Conservation (phyloP, 169 alveolate species). For the Plasmodium billcollinsi region DNA sequence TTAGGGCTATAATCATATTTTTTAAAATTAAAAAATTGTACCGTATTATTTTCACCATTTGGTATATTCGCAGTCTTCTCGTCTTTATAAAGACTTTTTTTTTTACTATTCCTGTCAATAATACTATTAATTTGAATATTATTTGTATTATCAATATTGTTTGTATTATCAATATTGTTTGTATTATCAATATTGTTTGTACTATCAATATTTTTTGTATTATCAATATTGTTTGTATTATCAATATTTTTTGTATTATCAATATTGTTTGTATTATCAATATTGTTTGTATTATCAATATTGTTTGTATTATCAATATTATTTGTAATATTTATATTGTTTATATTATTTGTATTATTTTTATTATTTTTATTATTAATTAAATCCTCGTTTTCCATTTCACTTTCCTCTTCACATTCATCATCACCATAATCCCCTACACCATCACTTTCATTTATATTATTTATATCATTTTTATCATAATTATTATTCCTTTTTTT, state of each 20-base stretch:
- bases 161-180: no score
- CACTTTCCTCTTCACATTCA: background rate
- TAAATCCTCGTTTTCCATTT: background rate
- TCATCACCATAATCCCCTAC: background rate
- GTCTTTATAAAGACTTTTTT: no score
- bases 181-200: no score
- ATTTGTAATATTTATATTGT: no score
- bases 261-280: no score
- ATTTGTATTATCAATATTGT: no score
- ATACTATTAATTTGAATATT: no score
- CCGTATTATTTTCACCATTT: slow-evolving; percentile 18
- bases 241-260: background rate
- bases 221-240: background rate
- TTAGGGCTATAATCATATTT: background rate
- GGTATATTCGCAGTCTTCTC: no score
- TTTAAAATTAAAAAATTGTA: slow-evolving; percentile 23
- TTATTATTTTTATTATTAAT: background rate
- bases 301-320: no score
- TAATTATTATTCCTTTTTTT: background rate
- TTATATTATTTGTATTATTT: slow-evolving; percentile 15
- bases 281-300: no score
- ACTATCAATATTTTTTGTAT: no score
- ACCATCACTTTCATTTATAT: background rate
- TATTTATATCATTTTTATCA: slow-evolving; percentile 3
- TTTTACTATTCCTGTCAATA: no score